A percentile compares a stretch with the other conserved stretches of the same genome.
Conservation (phyloP, 495 filamentous ascomycete genomes). For the Platismatia glauca region DNA sequence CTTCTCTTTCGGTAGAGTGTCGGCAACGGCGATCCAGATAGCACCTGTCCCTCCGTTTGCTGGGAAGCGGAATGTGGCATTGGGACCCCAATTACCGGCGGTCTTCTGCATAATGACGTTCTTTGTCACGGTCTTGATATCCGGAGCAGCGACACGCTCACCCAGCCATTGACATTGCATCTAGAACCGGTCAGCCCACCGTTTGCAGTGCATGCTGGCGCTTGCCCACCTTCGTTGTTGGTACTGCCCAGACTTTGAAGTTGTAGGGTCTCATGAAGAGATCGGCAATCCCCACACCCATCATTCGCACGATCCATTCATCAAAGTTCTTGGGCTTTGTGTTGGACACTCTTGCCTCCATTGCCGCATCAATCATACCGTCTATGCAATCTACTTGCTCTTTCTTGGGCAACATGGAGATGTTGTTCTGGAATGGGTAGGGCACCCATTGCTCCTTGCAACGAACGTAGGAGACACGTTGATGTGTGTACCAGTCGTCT, state of each 20-base stretch:
- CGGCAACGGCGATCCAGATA: conserved; percentile 97
- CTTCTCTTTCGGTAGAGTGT: conserved; percentile 88
- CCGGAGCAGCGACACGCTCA: conserved; percentile 94
- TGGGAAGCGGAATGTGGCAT: conserved; percentile 97
- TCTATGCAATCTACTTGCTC: conserved; percentile 94
- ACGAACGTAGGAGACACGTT: conserved; percentile 97
- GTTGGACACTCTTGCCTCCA: conserved; percentile 75
- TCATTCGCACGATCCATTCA: conserved; percentile 94
- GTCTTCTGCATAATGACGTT: conserved; percentile 96
- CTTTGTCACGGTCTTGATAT: conserved; percentile 88
- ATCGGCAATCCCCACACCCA: conserved; percentile 83
- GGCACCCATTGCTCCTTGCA: conserved; percentile 95
- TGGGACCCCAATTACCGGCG: conserved; percentile 96
- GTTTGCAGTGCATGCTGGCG: neutral
- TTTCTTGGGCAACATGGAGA: conserved; percentile 95
- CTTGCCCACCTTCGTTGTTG: conserved; percentile 78
- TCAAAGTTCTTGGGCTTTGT: conserved; percentile 94
- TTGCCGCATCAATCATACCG: conserved; percentile 89
- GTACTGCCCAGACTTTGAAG: conserved; percentile 99
- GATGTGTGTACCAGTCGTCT: conserved; percentile 93
- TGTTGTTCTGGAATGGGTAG: conserved; percentile 99
- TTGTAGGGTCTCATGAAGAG: conserved; percentile 99
- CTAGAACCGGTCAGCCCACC: conserved; percentile 36
- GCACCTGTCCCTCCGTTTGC: conserved; percentile 90
- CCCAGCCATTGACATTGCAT: conserved; percentile 99